Evolutionary conservation across 345 rosid genomes (phyloP).

Genomic region (Passiflora organensis): DNA sequence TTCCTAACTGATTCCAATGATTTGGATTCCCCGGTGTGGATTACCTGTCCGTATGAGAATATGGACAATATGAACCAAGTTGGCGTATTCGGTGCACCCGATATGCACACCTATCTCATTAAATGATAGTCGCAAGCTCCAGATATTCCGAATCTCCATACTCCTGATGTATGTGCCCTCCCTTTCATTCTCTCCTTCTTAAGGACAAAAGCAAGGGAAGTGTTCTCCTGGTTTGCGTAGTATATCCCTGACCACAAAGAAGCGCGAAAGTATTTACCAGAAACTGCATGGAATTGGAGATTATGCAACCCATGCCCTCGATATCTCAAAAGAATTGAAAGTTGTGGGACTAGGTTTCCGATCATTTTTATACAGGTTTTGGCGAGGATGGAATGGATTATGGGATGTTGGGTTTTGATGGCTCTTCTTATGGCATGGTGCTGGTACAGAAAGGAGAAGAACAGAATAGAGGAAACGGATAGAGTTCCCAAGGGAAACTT

Average conservation of each 20-base stretch:
- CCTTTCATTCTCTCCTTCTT: not conserved
- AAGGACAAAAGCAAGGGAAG: not conserved
- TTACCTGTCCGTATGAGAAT: slow-evolving; percentile 10
- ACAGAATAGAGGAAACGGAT: slow-evolving; percentile 15
- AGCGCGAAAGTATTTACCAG: too few relatives aligned
- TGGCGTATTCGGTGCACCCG: slow-evolving; percentile 38
- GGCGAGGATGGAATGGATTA: slow-evolving; percentile 29
- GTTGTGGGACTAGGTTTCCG: not conserved
- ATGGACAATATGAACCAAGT: slow-evolving; percentile 47
- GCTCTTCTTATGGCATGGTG: slow-evolving; percentile 26
- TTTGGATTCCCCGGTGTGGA: too few relatives aligned
- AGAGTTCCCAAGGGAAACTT: slow-evolving; percentile 69
- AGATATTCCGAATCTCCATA: slow-evolving; percentile 30
- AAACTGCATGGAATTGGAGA: too few relatives aligned
- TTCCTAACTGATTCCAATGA: too few relatives aligned
- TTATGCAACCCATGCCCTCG: too few relatives aligned
- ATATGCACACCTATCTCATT: slow-evolving; percentile 46
- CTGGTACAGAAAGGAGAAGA: slow-evolving; percentile 21
- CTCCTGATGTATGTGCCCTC: not conserved
- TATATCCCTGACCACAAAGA: too few relatives aligned
- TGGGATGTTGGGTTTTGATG: slow-evolving; percentile 34
- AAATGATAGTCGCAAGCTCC: slow-evolving; percentile 30
- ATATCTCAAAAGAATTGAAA: too few relatives aligned
- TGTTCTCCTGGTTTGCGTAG: too few relatives aligned
- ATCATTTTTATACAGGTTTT: not conserved